Evolutionary conservation across 768 basidiomycete species (phyloP).

Genomic region (Agrocybe pediades): DNA sequence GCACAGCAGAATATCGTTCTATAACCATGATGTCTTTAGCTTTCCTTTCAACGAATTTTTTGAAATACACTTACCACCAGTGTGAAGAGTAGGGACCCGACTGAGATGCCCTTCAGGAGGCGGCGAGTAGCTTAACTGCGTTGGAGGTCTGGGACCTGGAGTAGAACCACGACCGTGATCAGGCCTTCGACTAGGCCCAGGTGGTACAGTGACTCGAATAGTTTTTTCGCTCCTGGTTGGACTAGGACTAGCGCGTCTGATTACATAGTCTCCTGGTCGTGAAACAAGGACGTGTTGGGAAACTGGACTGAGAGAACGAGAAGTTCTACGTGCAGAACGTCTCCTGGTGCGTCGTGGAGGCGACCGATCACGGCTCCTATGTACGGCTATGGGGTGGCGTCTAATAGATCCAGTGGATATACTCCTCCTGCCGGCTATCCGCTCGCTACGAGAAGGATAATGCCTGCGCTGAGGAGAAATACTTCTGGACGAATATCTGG

Average conservation of each 20-base stretch:
- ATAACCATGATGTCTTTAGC: neutral
- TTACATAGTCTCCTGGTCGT: neutral
- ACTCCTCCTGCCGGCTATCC: neutral
- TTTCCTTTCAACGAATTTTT: neutral
- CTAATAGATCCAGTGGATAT: neutral
- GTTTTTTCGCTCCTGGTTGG: conserved; percentile 1
- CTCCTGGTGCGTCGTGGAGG: neutral
- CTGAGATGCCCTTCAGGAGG: neutral
- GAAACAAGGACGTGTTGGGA: neutral
- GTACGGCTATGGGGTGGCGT: neutral
- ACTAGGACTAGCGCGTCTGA: conserved; percentile 1
- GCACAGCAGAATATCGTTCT: conserved; percentile 13
- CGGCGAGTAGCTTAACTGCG: conserved; percentile 19
- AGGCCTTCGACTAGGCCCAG: neutral
- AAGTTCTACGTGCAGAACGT: neutral
- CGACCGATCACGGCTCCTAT: neutral
- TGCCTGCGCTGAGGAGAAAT: neutral
- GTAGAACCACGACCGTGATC: neutral
- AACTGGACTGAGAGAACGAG: conserved; percentile 2
- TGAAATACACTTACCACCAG: conserved; percentile 14
- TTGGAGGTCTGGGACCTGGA: conserved; percentile 19
- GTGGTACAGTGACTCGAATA: conserved; percentile 23
- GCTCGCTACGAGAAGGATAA: neutral
- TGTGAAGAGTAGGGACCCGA: conserved; percentile 14
- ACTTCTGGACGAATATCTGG: neutral